A percentile compares a stretch with the other conserved stretches of the same genome.
Conservation (phyloP, 169 alveolate species). For the Plasmodium sp. region DNA sequence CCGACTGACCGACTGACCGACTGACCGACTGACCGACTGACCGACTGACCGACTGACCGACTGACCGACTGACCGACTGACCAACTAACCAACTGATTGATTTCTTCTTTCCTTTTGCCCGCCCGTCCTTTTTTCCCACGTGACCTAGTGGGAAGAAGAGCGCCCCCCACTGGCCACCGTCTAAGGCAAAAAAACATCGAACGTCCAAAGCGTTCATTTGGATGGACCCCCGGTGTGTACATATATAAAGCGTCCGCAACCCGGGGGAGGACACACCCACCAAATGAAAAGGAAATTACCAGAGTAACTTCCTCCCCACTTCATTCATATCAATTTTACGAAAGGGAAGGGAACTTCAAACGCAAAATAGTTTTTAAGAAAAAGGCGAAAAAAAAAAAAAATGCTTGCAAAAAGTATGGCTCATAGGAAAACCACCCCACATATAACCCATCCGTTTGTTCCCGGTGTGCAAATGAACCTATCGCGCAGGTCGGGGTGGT, state of each 20-base stretch:
- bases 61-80: too few species aligned
- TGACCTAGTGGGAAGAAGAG: neutral
- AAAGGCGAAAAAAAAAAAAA: neutral
- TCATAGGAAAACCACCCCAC: neutral
- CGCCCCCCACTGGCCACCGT: neutral
- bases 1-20: too few species aligned
- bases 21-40: too few species aligned
- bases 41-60: neutral
- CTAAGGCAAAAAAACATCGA: neutral
- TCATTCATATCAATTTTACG: neutral
- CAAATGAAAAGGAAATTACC: neutral
- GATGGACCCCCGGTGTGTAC: neutral
- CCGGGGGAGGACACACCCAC: neutral
- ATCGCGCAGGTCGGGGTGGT: neutral
- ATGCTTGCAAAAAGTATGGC: neutral
- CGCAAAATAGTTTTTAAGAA: neutral
- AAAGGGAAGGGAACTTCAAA: neutral
- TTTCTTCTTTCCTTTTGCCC: neutral
- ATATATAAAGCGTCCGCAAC: neutral
- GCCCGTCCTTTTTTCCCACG: neutral
- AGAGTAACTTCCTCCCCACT: neutral
- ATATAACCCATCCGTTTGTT: neutral
- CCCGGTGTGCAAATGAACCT: neutral
- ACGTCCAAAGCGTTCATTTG: neutral
- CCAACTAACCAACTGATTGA: neutral